phyloP scores from a whole-genome alignment of 352 stramenopile genomes.

The Globisporangium viniferum region DNA sequence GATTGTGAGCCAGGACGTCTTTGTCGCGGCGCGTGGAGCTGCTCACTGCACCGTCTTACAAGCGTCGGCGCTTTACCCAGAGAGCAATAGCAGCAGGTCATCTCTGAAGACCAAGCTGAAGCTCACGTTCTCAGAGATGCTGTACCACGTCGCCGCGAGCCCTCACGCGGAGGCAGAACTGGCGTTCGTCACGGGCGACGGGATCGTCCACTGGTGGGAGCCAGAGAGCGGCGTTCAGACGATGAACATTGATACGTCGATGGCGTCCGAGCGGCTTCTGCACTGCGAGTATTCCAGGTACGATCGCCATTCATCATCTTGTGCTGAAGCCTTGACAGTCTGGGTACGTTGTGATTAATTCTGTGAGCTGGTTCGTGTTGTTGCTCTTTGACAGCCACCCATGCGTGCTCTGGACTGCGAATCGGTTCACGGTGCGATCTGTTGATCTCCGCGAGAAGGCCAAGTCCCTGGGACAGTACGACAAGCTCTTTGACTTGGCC shows the following conservation, averaged over 20 bases:
- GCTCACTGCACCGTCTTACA: conserved; percentile 40
- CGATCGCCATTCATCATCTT: not conserved
- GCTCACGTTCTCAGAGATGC: conserved; percentile 49
- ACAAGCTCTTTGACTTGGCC: conserved; percentile 52
- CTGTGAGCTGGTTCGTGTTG: not conserved
- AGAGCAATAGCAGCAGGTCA: not conserved
- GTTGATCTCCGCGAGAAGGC: conserved; percentile 49
- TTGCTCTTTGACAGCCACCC: conserved; percentile 43
- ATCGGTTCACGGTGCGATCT: conserved; percentile 32
- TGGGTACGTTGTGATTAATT: not conserved
- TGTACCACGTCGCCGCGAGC: conserved; percentile 62
- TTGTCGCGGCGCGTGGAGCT: conserved; percentile 38
- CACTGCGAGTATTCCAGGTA: conserved; percentile 79
- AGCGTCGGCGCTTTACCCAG: conserved; percentile 12
- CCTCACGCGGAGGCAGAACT: conserved; percentile 60
- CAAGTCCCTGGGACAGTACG: conserved; percentile 15
- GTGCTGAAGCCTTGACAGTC: too few species aligned
- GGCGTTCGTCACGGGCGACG: conserved; percentile 47
- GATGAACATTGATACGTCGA: conserved; percentile 21
- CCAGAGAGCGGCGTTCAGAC: conserved; percentile 38
- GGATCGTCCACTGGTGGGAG: conserved; percentile 51
- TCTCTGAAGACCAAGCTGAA: conserved; percentile 35
- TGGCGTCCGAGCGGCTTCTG: conserved; percentile 33
- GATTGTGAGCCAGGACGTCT: conserved; percentile 25
- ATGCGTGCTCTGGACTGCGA: conserved; percentile 63